These are phyloP conservation scores for Microcera coccophila DNA, from an alignment of 2,329 filamentous ascomycete genomes.

Conservation along the genomic window DNA sequence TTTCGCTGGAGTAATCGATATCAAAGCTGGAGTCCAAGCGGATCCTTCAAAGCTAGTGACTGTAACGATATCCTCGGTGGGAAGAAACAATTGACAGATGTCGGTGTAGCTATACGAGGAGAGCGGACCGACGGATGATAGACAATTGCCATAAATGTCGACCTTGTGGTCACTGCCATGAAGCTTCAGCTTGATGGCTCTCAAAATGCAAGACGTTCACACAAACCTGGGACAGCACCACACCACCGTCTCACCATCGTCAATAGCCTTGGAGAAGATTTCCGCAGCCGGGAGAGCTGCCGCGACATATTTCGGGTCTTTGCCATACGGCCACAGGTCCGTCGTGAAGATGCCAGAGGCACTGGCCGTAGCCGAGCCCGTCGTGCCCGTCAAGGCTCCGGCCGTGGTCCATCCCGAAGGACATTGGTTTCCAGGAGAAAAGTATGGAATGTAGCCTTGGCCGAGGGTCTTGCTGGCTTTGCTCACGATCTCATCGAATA, in stretches of 20 bases:
- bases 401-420: constrained; percentile 25
- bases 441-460: constrained; percentile 14
- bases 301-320: background rate
- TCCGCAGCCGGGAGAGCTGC: background rate
- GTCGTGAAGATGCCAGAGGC: constrained; percentile 13
- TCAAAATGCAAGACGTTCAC: too few relatives aligned
- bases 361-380: background rate
- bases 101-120: constrained; percentile 5
- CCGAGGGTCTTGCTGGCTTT: background rate
- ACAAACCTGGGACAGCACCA: constrained; percentile 23
- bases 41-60: constrained; percentile 13
- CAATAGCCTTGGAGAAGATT: constrained; percentile 6
- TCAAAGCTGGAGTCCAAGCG: background rate
- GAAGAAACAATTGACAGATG: background rate
- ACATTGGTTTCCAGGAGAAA: constrained; percentile 24
- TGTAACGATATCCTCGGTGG: background rate
- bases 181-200: background rate
- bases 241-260: constrained; percentile 18
- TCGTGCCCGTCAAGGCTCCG: constrained; percentile 9
- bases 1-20: constrained; percentile 5
- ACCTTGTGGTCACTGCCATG: constrained; percentile 12
- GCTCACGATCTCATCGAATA: constrained; percentile 8
- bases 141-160: constrained; percentile 7
- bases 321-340: background rate
- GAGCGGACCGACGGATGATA: constrained; percentile 6